These are phyloP conservation scores for Tremellales sp. DNA, from an alignment of 1,284 basidiomycete species.

Conservation along the genomic window DNA sequence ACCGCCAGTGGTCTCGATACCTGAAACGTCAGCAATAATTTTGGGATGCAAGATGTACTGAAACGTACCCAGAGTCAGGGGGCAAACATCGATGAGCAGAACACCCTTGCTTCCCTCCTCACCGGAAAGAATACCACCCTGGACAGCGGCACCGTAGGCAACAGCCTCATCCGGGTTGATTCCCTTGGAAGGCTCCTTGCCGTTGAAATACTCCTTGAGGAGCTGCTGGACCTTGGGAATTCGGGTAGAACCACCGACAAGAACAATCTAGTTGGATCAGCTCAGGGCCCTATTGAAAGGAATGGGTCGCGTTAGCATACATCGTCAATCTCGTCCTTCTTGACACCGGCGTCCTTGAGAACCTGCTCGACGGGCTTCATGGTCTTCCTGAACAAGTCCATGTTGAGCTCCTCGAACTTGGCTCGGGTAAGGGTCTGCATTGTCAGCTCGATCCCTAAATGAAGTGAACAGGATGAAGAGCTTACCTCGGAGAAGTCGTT, in stretches of 20 bases:
- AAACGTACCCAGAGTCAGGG: constrained; percentile 70
- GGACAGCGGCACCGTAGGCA: constrained; percentile 94
- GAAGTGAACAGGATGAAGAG: neutral
- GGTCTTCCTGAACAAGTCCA: constrained; percentile 97
- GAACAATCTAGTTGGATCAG: constrained; percentile 47
- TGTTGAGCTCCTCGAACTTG: constrained; percentile 98
- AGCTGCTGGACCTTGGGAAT: constrained; percentile 98
- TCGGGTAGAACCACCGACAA: constrained; percentile 97
- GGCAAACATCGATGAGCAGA: constrained; percentile 93
- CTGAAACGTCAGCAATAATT: constrained; percentile 8
- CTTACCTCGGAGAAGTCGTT: constrained; percentile 85
- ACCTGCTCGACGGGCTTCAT: constrained; percentile 99
- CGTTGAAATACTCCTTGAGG: constrained; percentile 98
- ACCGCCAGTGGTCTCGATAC: constrained; percentile 96
- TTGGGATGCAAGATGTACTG: no score
- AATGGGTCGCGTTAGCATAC: constrained; percentile 48
- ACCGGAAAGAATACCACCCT: constrained; percentile 92
- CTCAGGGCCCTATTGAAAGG: neutral
- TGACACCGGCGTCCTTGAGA: constrained; percentile 93
- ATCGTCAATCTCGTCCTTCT: constrained; percentile 96
- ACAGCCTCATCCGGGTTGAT: constrained; percentile 98
- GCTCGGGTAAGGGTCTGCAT: constrained; percentile 76
- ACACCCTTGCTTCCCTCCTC: constrained; percentile 68
- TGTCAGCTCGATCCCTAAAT: constrained; percentile 3
- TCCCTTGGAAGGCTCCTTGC: constrained; percentile 90